Conservation (phyloP, 2,329 filamentous ascomycete species). For the Ambrosiella xylebori region DNA sequence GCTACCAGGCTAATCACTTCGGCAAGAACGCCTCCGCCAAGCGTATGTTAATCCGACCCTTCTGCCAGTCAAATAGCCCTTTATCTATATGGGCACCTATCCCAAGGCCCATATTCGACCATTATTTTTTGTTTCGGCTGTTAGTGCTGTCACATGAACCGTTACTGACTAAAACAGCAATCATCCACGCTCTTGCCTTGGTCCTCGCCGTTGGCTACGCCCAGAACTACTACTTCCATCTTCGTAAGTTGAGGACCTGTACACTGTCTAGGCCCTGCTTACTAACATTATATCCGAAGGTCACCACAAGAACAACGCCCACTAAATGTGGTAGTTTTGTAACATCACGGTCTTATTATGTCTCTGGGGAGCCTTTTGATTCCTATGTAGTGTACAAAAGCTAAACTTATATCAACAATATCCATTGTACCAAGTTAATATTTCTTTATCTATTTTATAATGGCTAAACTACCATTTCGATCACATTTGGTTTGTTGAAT, state of each 20-base stretch:
- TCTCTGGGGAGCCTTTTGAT: slow-evolving; percentile 6
- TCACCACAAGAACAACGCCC: slow-evolving; percentile 99
- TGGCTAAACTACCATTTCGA: too few relatives aligned
- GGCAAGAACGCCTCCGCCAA: slow-evolving; percentile 78
- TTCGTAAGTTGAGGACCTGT: slow-evolving; percentile 53
- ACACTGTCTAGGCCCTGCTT: not conserved
- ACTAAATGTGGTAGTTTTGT: slow-evolving; percentile 39
- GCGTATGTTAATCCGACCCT: slow-evolving; percentile 43
- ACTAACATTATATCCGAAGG: slow-evolving; percentile 35
- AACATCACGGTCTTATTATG: slow-evolving; percentile 3
- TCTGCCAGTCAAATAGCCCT: not conserved
- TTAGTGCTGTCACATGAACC: not conserved
- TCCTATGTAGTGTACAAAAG: slow-evolving; percentile 14
- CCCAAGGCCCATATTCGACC: too few relatives aligned
- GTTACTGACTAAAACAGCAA: slow-evolving; percentile 36
- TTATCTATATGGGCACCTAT: too few relatives aligned
- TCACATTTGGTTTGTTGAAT: too few relatives aligned
- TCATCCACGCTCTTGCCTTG: slow-evolving; percentile 69
- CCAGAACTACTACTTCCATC: slow-evolving; percentile 99
- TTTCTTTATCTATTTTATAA: not conserved
- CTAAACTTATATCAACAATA: slow-evolving; percentile 10
- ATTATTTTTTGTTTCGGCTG: too few relatives aligned
- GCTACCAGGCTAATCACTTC: slow-evolving; percentile 87
- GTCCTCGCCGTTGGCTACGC: slow-evolving; percentile 75
- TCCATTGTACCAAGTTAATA: not conserved